These are phyloP conservation scores for Sphaerostilbella broomeana DNA, from an alignment of 2,329 filamentous ascomycete species.

Conservation along the genomic window DNA sequence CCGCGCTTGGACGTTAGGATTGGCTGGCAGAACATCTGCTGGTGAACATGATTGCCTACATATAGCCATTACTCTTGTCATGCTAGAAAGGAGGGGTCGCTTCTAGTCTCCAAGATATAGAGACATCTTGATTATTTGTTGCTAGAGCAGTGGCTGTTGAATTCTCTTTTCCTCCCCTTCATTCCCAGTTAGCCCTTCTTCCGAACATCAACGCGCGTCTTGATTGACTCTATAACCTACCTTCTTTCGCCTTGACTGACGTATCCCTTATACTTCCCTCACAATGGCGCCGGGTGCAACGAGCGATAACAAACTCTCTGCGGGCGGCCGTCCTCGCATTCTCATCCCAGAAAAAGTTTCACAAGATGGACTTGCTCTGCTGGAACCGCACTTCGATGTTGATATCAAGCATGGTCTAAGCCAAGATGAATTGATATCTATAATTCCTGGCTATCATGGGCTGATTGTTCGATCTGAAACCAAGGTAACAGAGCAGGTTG, in stretches of 20 bases:
- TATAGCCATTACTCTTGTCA: no score
- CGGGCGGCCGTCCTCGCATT: constrained; percentile 37
- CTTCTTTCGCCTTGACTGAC: no score
- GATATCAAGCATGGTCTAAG: constrained; percentile 59
- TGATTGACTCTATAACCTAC: no score
- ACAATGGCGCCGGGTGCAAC: constrained; percentile 26
- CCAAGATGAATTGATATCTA: constrained; percentile 54
- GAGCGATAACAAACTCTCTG: background rate
- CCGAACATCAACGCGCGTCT: background rate
- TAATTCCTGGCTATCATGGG: constrained; percentile 67
- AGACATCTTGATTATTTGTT: no score
- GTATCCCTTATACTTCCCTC: background rate
- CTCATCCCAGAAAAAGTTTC: constrained; percentile 77
- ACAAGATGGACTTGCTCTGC: constrained; percentile 65
- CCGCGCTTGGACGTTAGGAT: no score
- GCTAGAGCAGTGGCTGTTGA: no score
- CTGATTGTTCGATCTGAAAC: constrained; percentile 77
- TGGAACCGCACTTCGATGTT: constrained; percentile 61
- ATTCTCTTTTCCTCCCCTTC: no score
- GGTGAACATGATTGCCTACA: no score
- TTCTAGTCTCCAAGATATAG: no score
- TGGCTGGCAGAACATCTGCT: no score
- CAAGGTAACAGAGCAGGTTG: constrained; percentile 64
- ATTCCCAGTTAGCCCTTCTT: no score
- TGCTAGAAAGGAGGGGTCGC: no score